phyloP scores from a whole-genome alignment of 108 stramenopile species.

The Cyclotella atomus region DNA sequence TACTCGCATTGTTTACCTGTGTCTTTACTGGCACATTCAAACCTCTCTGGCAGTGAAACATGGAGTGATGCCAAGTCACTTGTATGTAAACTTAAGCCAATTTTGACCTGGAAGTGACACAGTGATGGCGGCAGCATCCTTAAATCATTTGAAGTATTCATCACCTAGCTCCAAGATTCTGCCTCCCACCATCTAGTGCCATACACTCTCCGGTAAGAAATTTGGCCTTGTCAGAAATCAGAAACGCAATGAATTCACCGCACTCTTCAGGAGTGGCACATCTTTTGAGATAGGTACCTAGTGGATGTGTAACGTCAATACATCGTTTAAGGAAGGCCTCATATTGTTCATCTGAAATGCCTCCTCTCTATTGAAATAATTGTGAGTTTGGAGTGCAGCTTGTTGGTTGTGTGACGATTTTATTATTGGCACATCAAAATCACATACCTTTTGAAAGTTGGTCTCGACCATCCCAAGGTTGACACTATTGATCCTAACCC shows the following conservation, averaged over 20 bases:
- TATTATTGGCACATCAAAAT: too few relatives aligned
- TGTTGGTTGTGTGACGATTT: too few relatives aligned
- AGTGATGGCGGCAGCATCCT: too few relatives aligned
- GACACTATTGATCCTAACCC: slow-evolving; percentile 68
- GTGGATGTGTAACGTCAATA: slow-evolving; percentile 63
- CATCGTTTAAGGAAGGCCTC: slow-evolving; percentile 56
- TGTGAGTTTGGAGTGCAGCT: too few relatives aligned
- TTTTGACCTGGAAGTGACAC: too few relatives aligned
- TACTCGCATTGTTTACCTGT: too few relatives aligned
- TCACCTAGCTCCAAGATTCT: slow-evolving; percentile 66
- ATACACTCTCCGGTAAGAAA: slow-evolving; percentile 74
- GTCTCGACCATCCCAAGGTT: slow-evolving; percentile 77
- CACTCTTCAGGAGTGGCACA: slow-evolving; percentile 63
- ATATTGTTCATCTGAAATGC: slow-evolving; percentile 62
- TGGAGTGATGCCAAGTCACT: too few relatives aligned
- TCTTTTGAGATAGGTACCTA: slow-evolving; percentile 53
- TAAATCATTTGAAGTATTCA: too few relatives aligned
- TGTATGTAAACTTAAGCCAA: too few relatives aligned
- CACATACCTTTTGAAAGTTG: slow-evolving; percentile 52
- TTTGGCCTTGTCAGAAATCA: slow-evolving; percentile 55
- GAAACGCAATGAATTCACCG: slow-evolving; percentile 63
- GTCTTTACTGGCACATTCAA: too few relatives aligned
- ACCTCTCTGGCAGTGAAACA: too few relatives aligned
- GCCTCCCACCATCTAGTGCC: slow-evolving; percentile 65
- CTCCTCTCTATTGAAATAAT: slow-evolving; percentile 41